Percentiles rank a stretch among this genome's conserved stretches.
phyloP scores from a whole-genome alignment of 108 stramenopile species.

The Skeletonema costatum region DNA sequence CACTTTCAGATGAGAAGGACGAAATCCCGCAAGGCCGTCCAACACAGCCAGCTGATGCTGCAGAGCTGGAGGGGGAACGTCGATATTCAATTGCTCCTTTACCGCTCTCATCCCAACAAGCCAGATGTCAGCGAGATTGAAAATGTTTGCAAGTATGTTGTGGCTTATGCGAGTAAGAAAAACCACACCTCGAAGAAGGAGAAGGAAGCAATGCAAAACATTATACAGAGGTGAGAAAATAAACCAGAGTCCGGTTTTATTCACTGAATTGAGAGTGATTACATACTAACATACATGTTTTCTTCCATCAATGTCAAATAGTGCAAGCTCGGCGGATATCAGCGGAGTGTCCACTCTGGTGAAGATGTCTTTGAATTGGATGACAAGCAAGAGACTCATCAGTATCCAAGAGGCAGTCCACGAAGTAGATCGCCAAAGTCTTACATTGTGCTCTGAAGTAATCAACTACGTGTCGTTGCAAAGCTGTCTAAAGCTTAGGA shows the following conservation, averaged over 20 bases:
- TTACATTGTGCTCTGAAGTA: background rate
- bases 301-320: too few relatives aligned
- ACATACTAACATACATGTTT: too few relatives aligned
- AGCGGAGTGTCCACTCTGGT: too few relatives aligned
- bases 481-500: background rate
- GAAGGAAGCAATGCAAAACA: background rate
- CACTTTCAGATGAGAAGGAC: slow-evolving; percentile 4
- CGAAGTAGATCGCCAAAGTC: background rate
- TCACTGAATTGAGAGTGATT: too few relatives aligned
- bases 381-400: background rate
- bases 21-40: background rate
- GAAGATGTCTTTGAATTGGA: background rate
- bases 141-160: background rate
- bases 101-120: background rate
- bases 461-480: background rate
- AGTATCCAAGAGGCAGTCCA: slow-evolving; percentile 2
- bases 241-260: too few relatives aligned
- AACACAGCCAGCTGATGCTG: background rate
- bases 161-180: background rate
- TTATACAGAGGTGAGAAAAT: background rate
- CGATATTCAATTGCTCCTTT: background rate
- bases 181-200: background rate
- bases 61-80: slow-evolving; percentile 1
- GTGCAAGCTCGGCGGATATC: too few relatives aligned
- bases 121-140: slow-evolving; percentile 4